Evolutionary conservation across 768 basidiomycete genomes (phyloP).

Genomic region (Rubroboletus satanas): DNA sequence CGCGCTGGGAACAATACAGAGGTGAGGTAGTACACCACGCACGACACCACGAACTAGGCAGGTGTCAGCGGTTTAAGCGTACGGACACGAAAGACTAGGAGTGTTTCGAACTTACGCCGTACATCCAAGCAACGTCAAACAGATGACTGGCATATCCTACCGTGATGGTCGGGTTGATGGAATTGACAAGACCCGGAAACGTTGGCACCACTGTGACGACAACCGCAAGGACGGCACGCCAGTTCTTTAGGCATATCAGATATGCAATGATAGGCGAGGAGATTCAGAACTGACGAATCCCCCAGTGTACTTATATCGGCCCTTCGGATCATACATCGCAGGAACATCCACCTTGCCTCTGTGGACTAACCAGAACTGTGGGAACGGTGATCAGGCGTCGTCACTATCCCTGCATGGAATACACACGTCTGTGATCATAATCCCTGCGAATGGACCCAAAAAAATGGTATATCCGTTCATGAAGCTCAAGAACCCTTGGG

Average conservation of each 20-base stretch:
- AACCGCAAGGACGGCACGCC: conserved; percentile 69
- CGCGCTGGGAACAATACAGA: conserved; percentile 29
- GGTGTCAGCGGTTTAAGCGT: not conserved
- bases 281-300: conserved; percentile 50
- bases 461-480: conserved; percentile 86
- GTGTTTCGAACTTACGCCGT: conserved; percentile 52
- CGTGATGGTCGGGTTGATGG: conserved; percentile 61
- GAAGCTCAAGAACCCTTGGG: conserved; percentile 67
- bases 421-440: conserved; percentile 59
- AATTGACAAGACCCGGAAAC: conserved; percentile 73
- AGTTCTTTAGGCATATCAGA: conserved; percentile 51
- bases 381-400: not conserved
- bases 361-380: conserved; percentile 77
- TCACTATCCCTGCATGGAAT: not conserved
- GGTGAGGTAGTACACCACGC: conserved; percentile 30
- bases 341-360: conserved; percentile 71
- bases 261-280: not conserved
- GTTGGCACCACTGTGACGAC: conserved; percentile 65
- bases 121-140: conserved; percentile 76
- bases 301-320: conserved; percentile 71
- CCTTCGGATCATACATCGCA: conserved; percentile 77
- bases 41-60: conserved; percentile 26
- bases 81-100: not conserved
- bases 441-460: conserved; percentile 78
- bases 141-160: conserved; percentile 58